Evolutionary conservation across 768 basidiomycete species (phyloP), one percentile per base, ranked within the genome.

Genomic region (Podaxis sp.): DNA sequence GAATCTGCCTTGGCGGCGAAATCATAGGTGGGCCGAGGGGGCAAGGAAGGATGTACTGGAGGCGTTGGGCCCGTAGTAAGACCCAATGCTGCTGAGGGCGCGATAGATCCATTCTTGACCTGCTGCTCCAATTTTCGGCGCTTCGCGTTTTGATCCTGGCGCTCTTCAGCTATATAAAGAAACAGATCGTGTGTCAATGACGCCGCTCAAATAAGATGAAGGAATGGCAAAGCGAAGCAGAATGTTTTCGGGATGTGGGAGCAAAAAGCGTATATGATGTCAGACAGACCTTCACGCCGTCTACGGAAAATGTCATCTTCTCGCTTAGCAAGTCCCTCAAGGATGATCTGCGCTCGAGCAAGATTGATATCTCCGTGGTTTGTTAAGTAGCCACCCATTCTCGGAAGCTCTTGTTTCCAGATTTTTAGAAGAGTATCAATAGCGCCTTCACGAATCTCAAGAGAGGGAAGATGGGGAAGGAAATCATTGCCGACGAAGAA

Each of bases 401-500:
- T 84, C 38, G 93, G 88, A 41, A 99, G 80, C 73, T 95, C 94
- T 76, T 82, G 82, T 77, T 92, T 95, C 97, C 97, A 99, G 55
- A 99, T 99, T 76, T 85, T 90, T 73, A 99, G 78, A 65, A 99
- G 80, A 62, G 92, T 97, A 81, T 99, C 97, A 80, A 99, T 98
- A 33, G 96, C 97, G 65, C 97, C 97, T 81, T 99, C 96, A 70
- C 97, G 87, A 73, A 99, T 99, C 82, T 99, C 97, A 82, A 99
- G 86, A 63, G 91, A 94, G 26, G 97, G 97, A 62, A 99, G 83
- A 79, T 99, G 97, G 22, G 97, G 97, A 69, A 99, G 84, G 84
- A 99, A 96, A 81, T 98, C 95, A 80, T 99, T 99, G 69, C 97
- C 97, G 74, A 99, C 97, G 77, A 99, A 98, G 87, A 99, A 99